Percentiles rank a stretch among this genome's conserved stretches.
Conservation (phyloP, 1,139 yeast species). For the Hanseniaspora uvarum region DNA sequence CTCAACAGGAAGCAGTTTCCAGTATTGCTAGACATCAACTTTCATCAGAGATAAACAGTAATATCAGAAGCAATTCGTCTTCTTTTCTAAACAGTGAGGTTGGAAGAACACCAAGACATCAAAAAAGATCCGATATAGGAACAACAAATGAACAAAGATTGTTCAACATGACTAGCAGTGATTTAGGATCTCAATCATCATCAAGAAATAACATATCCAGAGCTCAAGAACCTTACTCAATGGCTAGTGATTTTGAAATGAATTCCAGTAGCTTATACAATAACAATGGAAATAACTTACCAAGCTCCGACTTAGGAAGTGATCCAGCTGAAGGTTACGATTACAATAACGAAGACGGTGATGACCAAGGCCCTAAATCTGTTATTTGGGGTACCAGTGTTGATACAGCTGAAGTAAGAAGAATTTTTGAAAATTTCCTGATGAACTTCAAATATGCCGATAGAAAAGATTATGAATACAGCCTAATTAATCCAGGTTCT, state of each 20-base stretch:
- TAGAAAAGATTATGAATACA: constrained; percentile 51
- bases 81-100: constrained; percentile 9
- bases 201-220: constrained; percentile 21
- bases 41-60: constrained; percentile 5
- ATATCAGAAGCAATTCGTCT: constrained; percentile 6
- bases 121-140: constrained; percentile 14
- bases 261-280: constrained; percentile 20
- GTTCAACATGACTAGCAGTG: constrained; percentile 14
- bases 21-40: background rate
- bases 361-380: constrained; percentile 58
- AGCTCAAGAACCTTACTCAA: constrained; percentile 16
- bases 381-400: constrained; percentile 99
- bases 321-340: constrained; percentile 28
- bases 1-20: background rate
- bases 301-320: constrained; percentile 22
- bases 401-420: constrained; percentile 76
- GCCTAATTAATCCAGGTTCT: constrained; percentile 33
- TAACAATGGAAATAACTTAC: background rate
- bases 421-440: constrained; percentile 68
- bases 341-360: too few species aligned
- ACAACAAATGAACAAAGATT: constrained; percentile 9
- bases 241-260: constrained; percentile 14
- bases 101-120: constrained; percentile 16
- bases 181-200: constrained; percentile 28
- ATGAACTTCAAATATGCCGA: constrained; percentile 74